Base-by-base conservation (phyloP, 192 early-diverging fungal species). In the Backusella sp. region DNA sequence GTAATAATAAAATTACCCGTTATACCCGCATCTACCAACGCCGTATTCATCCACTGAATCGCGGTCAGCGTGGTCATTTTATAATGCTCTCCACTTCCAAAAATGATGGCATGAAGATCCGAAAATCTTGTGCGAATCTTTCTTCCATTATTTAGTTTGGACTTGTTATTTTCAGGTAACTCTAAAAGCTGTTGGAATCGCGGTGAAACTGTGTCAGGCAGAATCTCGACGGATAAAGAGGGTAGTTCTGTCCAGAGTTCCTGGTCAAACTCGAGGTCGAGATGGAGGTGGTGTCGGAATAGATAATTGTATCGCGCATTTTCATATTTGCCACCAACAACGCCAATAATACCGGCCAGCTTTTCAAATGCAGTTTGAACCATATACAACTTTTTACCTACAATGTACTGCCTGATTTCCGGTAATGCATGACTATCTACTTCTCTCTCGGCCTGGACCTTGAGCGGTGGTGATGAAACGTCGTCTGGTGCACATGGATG, bases 271-370 rank as follows among this genome's bases (percentile, higher is more conserved):
- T 32, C 8, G 3, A 46, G 12, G 7, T 66, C 15, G 28, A 62
- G 26, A 4, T 59, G 39, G 6, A 70, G 44, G 2, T 67, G 56
- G 12, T 67, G 3, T 21, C 59, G 72, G 68, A 81, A 77, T 44
- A 80, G 28, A 42, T 77, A 75, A 19, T 59, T 26, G 56, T 68
- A 79, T 36, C 79, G 68, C 21, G 65, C 66, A 11, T 66, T 59
- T 62, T 88, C 87, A 30, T 77, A 74, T 3, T 80, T 68, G 11
- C 87, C 87, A 2, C 83, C 87, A 32, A 86, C 81, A 15, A 84
- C 71, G 8, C 42, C 62, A 21, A 88, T 49, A 44, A 88, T 86
- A 8, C 62, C 53, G 5, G 79, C 70, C 15, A 88, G 74, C 19
- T 80, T 73, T 5, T 82, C 78, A 36, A 76, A 79, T 0, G 85